Conservation (phyloP, 208 protist species). For the Naegleria fowleri region DNA sequence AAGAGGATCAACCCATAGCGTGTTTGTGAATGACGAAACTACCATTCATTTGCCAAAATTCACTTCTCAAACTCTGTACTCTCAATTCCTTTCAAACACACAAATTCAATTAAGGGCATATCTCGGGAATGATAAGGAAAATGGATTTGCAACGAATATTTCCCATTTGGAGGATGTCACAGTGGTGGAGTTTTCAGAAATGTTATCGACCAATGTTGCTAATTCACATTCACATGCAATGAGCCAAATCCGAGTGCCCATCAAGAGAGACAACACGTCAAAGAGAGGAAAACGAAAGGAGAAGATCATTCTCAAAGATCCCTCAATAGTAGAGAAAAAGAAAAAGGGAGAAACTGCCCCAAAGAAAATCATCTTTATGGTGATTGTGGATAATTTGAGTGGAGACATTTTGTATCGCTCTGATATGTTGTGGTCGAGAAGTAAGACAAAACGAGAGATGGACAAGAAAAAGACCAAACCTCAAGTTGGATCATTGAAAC, state of each 20-base stretch:
- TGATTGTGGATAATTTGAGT: not conserved
- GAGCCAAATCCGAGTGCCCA: not conserved
- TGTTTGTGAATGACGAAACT: not conserved
- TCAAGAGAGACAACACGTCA: not conserved
- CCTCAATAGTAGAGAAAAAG: not conserved
- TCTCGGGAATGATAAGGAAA: not conserved
- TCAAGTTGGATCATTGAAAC: too few relatives aligned
- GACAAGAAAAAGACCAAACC: not conserved
- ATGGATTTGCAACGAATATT: not conserved
- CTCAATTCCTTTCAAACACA: not conserved
- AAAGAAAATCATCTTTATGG: not conserved
- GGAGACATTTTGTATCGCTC: not conserved
- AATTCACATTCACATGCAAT: not conserved
- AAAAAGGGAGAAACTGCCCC: not conserved
- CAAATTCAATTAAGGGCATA: not conserved
- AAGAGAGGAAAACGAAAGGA: not conserved
- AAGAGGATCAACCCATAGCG: not conserved
- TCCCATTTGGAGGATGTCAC: not conserved
- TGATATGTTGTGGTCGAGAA: not conserved
- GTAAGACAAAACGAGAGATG: not conserved
- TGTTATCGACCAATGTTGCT: not conserved
- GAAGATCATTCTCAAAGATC: not conserved
- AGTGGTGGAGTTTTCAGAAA: not conserved
- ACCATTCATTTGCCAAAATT: not conserved
- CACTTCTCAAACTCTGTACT: not conserved